Base-by-base conservation (phyloP, 2,329 filamentous ascomycete species). In the Iodosphaeria phyllophila region DNA sequence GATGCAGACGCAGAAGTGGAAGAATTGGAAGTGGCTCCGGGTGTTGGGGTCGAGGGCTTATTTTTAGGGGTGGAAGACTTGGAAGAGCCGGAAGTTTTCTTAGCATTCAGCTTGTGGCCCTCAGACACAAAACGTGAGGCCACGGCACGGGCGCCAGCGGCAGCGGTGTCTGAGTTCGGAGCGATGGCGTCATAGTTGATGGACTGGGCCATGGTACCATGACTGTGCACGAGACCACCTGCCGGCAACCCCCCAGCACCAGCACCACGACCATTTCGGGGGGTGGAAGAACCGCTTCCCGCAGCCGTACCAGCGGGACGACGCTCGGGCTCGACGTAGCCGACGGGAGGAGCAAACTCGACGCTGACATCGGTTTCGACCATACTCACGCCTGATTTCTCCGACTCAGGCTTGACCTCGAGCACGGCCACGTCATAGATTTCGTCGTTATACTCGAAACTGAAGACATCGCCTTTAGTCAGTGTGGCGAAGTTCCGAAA, bases 341-440 rank as follows among this genome's bases (percentile, higher is more conserved):
- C 89, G 3, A 98, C 68, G 0, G 89, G 89, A 4, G 89, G 63
- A 3, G 86, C 89, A 45, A 98, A 98, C 42, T 98, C 89, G 32
- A 98, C 89, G 28, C 82, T 82, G 8, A 98, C 66, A 55, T 98
- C 89, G 0, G 89, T 98, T 54, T 98, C 89, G 28, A 93, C 74
- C 50, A 92, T 91, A 41, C 83, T 84, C 27, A 98, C 84, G 30
- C 77, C 75, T 60, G 80, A 83, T 39, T 79, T 78, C 2, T 76
- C 67, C 4, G 65, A 74, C 35, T 79, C 70, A 2, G 89, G 89
- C 51, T 92, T 92, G 19, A 91, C 80, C 43, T 95, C 86, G 9
- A 95, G 54, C 2, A 98, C 89, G 3, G 82, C 83, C 44, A 98
- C 82, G 34, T 89, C 76, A 54, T 89, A 98, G 7, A 83, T 63